A percentile compares a stretch with the other conserved stretches of the same genome.
Evolutionary conservation across 2,329 filamentous ascomycete genomes (phyloP).

Genomic region (Immersiporthe knoxdaviesiana): DNA sequence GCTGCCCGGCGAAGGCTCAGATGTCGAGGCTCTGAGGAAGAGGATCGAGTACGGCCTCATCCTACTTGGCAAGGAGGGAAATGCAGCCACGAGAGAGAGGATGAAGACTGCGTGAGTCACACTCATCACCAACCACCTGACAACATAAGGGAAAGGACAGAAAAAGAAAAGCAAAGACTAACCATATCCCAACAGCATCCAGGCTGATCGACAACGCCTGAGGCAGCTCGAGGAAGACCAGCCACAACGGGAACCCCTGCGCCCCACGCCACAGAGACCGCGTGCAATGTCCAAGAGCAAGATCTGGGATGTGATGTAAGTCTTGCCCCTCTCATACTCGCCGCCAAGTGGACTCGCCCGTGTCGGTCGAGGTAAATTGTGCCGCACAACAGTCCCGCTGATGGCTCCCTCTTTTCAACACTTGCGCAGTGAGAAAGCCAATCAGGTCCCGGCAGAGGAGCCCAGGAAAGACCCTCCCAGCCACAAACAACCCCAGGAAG

Average conservation of each 20-base stretch:
- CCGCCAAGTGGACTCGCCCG: neutral
- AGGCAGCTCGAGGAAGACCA: neutral
- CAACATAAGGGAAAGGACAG: neutral
- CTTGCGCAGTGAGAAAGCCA: neutral
- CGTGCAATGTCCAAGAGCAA: neutral
- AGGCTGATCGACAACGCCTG: constrained; percentile 13
- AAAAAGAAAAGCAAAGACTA: neutral
- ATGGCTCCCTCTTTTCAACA: neutral
- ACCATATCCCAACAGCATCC: neutral
- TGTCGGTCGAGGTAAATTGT: neutral
- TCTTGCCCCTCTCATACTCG: neutral
- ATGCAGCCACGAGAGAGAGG: constrained; percentile 6
- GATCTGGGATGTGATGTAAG: constrained; percentile 11
- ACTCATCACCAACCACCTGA: neutral
- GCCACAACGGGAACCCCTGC: neutral
- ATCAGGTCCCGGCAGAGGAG: neutral
- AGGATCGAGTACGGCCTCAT: constrained; percentile 10
- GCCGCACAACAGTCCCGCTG: neutral
- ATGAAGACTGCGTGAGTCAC: constrained; percentile 11
- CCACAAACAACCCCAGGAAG: neutral
- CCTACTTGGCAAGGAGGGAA: constrained; percentile 1
- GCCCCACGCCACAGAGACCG: neutral
- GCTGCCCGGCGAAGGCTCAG: neutral
- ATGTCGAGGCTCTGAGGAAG: constrained; percentile 12
- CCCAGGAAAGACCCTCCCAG: neutral